Evolutionary conservation across 345 rosid species (phyloP).

Genomic region (Xanthoceras sorbifolium): DNA sequence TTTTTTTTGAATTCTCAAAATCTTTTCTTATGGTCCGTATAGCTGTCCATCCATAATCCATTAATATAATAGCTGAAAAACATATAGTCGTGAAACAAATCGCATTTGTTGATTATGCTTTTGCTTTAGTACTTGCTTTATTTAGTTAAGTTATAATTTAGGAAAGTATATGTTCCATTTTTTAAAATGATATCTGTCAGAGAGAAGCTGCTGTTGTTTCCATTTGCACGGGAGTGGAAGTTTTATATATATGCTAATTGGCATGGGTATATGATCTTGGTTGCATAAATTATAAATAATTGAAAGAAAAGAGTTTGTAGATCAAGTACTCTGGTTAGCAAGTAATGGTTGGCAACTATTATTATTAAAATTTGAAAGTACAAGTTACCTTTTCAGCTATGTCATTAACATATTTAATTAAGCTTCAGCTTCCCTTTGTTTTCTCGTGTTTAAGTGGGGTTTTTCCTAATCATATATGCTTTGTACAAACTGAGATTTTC

Average conservation of each 20-base stretch:
- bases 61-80: constrained; percentile 5
- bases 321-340: constrained; percentile 17
- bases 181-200: constrained; percentile 3
- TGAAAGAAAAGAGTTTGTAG: constrained; percentile 1
- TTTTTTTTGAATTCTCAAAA: not conserved
- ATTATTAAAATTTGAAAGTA: constrained; percentile 40
- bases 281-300: constrained; percentile 18
- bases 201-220: constrained; percentile 35
- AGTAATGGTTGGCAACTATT: constrained; percentile 31
- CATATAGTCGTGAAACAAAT: constrained; percentile 16
- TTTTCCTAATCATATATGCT: constrained; percentile 10
- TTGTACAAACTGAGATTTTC: constrained; percentile 16
- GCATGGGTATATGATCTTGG: constrained; percentile 18
- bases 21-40: constrained; percentile 11
- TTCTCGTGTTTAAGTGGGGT: constrained; percentile 13
- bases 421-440: constrained; percentile 14
- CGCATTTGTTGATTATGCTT: constrained; percentile 23
- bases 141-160: not conserved
- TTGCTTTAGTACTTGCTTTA: constrained; percentile 21
- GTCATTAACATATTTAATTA: constrained; percentile 23
- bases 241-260: constrained; percentile 10
- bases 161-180: not conserved
- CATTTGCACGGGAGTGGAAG: constrained; percentile 25
- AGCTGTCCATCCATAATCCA: constrained; percentile 10
- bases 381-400: constrained; percentile 37